Evolutionary conservation across 1,139 yeast genomes (phyloP), one percentile per base, ranked within the genome.

Genomic region (Candida pseudoviswanathii): DNA sequence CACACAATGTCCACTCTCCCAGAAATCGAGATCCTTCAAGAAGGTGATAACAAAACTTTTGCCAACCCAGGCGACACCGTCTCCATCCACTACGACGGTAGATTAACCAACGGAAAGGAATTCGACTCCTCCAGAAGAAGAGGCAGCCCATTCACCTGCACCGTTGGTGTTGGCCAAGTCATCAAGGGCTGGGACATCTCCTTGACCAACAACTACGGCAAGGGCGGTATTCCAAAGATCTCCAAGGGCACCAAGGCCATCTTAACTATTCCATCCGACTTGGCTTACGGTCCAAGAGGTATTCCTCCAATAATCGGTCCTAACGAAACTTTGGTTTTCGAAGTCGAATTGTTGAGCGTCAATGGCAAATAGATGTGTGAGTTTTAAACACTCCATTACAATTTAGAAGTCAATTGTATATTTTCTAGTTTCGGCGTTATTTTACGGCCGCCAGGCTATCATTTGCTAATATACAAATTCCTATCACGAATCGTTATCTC

Each of bases 221-320:
- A 54, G 32, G 98, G 97, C 56, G 91, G 67, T 88, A 84, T 65
- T 90, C 66, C 96, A 96, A 85, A 90, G 71, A 81, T 94, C 71
- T 87, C 96, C 51, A 80, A 91, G 51, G 98, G 98, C 60, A 90
- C 95, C 71, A 87, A 86, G 77, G 96, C 97, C 49, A 81, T 86
- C 67, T 78, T 94, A 67, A 90, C 95, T 61, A 90, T 92, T 63
- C 96, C 97, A 60, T 94, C 96, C 54, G 85, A 87, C 63, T 87
- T 89, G 71, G 99, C 96, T 58, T 94, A 94, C 73, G 97, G 97
- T 55, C 80, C 82, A 57, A 86, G 96, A 71, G 98, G 97, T 45
- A 89, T 88, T 84, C 97, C 97, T 56, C 96, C 96, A 58, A 78
- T 89, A 64, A 94, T 94, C 66, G 98, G 98, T 56, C 96, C 97